Evolutionary conservation across 1,284 basidiomycete species (phyloP).

Genomic region (Irpex sp.): DNA sequence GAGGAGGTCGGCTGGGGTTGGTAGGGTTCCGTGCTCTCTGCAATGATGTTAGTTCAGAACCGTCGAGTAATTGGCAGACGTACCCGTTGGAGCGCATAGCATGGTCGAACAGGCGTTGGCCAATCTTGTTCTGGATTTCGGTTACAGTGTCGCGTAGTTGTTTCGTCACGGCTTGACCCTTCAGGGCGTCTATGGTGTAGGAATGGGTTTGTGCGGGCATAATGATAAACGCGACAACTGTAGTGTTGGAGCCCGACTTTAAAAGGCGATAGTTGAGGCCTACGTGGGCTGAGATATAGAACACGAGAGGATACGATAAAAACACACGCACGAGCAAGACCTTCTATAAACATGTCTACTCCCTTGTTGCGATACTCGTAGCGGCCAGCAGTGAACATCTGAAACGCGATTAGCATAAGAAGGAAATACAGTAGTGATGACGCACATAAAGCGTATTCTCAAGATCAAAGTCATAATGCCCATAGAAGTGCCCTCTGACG

Average conservation of each 20-base stretch:
- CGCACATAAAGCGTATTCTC: slow-evolving; percentile 93
- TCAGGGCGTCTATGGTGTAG: slow-evolving; percentile 96
- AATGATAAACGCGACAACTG: slow-evolving; percentile 97
- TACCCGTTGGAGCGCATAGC: slow-evolving; percentile 90
- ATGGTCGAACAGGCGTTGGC: slow-evolving; percentile 89
- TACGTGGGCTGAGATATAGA: slow-evolving; percentile 19
- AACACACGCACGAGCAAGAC: slow-evolving; percentile 72
- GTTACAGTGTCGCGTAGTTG: slow-evolving; percentile 93
- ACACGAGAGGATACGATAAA: background rate
- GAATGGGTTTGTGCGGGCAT: slow-evolving; percentile 96
- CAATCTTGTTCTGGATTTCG: slow-evolving; percentile 92
- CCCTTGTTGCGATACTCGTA: slow-evolving; percentile 99
- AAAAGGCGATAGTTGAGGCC: slow-evolving; percentile 86
- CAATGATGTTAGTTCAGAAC: slow-evolving; percentile 7
- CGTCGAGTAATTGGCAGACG: slow-evolving; percentile 21
- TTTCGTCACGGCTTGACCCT: slow-evolving; percentile 97
- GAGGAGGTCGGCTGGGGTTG: slow-evolving; percentile 74
- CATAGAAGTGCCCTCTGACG: slow-evolving; percentile 96
- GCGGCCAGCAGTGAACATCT: slow-evolving; percentile 97
- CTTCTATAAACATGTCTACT: slow-evolving; percentile 99
- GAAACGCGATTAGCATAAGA: slow-evolving; percentile 12
- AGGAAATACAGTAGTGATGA: slow-evolving; percentile 7
- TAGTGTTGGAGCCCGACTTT: slow-evolving; percentile 73
- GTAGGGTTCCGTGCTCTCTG: slow-evolving; percentile 74
- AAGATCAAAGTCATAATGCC: slow-evolving; percentile 93